These are phyloP conservation scores for Colletotrichum sp. DNA, from an alignment of 2,329 filamentous ascomycete genomes.

Conservation along the genomic window DNA sequence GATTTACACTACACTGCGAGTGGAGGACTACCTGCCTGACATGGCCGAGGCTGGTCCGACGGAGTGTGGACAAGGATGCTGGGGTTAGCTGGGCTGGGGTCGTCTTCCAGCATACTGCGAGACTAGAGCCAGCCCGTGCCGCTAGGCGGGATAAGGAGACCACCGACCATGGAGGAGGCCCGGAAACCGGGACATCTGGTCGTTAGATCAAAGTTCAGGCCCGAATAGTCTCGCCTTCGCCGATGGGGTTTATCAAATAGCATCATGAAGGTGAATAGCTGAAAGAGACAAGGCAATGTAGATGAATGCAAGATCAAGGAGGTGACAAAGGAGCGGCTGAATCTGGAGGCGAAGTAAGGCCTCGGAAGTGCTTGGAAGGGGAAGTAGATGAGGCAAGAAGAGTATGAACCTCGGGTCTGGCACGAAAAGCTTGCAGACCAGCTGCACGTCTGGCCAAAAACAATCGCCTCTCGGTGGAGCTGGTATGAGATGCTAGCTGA, in stretches of 20 bases:
- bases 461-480: neutral
- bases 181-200: neutral
- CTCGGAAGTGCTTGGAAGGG: neutral
- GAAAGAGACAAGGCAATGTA: neutral
- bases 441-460: neutral
- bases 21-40: neutral
- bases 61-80: conserved; percentile 7
- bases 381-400: neutral
- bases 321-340: neutral
- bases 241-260: neutral
- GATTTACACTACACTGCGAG: neutral
- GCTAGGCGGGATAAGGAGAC: conserved; percentile 10
- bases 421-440: neutral
- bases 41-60: conserved; percentile 8
- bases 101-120: neutral
- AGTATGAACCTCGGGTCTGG: neutral
- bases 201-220: neutral
- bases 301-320: neutral
- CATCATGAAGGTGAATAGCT: neutral
- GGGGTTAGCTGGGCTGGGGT: conserved; percentile 12
- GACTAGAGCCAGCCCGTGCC: neutral
- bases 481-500: neutral
- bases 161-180: neutral
- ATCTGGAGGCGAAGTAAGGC: neutral
- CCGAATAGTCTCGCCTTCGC: neutral